These are phyloP conservation scores for Microthlaspi erraticum DNA, from an alignment of 345 rosid species.

Conservation along the genomic window DNA sequence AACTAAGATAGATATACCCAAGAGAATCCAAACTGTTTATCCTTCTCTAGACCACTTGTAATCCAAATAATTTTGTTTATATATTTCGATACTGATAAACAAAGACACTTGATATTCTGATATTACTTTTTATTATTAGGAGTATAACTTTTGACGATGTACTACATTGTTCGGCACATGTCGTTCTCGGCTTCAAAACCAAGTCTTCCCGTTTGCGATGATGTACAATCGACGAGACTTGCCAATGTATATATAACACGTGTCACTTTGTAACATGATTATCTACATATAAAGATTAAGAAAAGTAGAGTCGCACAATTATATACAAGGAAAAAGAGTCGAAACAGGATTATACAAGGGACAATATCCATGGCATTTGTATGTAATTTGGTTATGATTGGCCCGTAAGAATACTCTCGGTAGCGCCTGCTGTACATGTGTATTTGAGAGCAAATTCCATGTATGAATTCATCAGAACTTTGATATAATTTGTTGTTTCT, in stretches of 20 bases:
- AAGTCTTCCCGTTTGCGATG: conserved; percentile 23
- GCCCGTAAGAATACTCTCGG: conserved; percentile 3
- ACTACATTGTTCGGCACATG: conserved; percentile 26
- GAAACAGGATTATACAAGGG: neutral
- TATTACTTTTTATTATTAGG: conserved; percentile 4
- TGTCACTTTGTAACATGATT: conserved; percentile 1
- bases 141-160: neutral
- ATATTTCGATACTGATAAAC: conserved; percentile 9
- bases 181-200: conserved; percentile 23
- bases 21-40: conserved; percentile 26
- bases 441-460: no score
- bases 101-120: conserved; percentile 1
- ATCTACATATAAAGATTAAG: conserved; percentile 1
- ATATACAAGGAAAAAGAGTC: neutral
- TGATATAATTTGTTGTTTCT: no score
- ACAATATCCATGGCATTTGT: neutral
- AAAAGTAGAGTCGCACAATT: conserved; percentile 18
- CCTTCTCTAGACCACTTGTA: conserved; percentile 19
- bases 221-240: conserved; percentile 13
- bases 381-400: conserved; percentile 29
- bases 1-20: conserved; percentile 6
- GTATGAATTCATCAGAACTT: no score
- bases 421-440: no score
- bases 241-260: conserved; percentile 25
- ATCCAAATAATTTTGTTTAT: conserved; percentile 10